Evolutionary conservation across 257 asterid species (phyloP).

Genomic region (Solanum neorickii): DNA sequence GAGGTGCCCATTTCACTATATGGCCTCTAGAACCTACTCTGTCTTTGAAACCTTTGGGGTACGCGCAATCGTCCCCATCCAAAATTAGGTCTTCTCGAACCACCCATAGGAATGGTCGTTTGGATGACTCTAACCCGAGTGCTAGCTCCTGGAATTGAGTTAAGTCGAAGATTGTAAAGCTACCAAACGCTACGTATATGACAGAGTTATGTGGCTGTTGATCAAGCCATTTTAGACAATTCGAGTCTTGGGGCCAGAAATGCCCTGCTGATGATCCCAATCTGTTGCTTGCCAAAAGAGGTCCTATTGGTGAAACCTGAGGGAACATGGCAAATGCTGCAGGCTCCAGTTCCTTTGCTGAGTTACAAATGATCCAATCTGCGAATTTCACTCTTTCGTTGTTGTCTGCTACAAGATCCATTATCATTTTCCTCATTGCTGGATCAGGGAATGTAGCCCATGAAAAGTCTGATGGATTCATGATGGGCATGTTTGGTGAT

Average conservation of each 20-base stretch:
- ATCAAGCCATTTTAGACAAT: conserved; percentile 41
- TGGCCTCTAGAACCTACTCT: conserved; percentile 15
- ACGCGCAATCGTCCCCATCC: not conserved
- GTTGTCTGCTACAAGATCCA: not conserved
- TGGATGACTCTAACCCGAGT: conserved; percentile 32
- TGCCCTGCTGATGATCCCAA: conserved; percentile 29
- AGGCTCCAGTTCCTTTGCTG: conserved; percentile 32
- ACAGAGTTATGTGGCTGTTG: conserved; percentile 29
- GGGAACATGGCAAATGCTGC: conserved; percentile 22
- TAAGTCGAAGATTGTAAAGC: conserved; percentile 30
- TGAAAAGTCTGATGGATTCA: conserved; percentile 15
- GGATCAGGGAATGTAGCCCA: conserved; percentile 31
- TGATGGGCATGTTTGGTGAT: conserved; percentile 35
- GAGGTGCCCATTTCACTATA: conserved; percentile 44
- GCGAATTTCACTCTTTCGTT: conserved; percentile 2
- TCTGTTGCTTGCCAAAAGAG: conserved; percentile 37
- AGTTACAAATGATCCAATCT: conserved; percentile 38
- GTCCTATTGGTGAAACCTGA: conserved; percentile 27
- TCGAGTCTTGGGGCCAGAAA: conserved; percentile 40
- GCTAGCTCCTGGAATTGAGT: conserved; percentile 47
- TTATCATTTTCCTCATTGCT: conserved; percentile 11
- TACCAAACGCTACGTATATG: conserved; percentile 49
- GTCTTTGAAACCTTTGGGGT: conserved; percentile 33
- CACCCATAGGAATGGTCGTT: conserved; percentile 47
- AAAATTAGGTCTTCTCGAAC: conserved; percentile 18